These are phyloP conservation scores for Elsinoe australis DNA, from an alignment of 2,329 filamentous ascomycete species.

Conservation along the genomic window DNA sequence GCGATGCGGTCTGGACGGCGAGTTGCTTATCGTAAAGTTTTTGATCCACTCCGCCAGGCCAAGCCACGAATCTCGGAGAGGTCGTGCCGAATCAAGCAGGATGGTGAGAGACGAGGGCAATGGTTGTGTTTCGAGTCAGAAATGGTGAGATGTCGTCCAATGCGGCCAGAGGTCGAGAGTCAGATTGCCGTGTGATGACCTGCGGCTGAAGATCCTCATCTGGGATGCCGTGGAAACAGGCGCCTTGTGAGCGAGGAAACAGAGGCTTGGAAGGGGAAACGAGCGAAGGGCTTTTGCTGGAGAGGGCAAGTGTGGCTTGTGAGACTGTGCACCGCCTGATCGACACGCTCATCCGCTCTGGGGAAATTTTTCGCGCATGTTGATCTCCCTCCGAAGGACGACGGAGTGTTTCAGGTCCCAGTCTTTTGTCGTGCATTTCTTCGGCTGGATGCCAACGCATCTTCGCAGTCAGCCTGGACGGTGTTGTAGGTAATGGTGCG, in stretches of 20 bases:
- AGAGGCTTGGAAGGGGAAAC: conserved; percentile 4
- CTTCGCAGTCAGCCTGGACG: no score
- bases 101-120: no score
- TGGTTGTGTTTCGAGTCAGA: conserved; percentile 10
- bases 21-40: conserved; percentile 9
- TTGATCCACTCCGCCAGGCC: background rate
- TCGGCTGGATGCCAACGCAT: conserved; percentile 8
- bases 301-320: conserved; percentile 12
- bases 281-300: no score
- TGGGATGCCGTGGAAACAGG: conserved; percentile 8
- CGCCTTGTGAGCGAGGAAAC: background rate
- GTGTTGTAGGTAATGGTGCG: no score
- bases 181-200: background rate
- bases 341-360: background rate
- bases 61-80: conserved; percentile 10
- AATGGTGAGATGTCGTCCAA: background rate
- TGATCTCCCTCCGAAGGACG: conserved; percentile 5
- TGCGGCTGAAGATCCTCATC: conserved; percentile 14
- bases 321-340: conserved; percentile 15
- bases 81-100: conserved; percentile 13
- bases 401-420: conserved; percentile 13
- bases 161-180: background rate
- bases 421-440: conserved; percentile 1
- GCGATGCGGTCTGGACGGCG: conserved; percentile 11
- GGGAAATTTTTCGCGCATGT: conserved; percentile 15